Percentiles rank a stretch among this genome's conserved stretches.
Conservation (phyloP, 176 grass and related monocot genomes). For the Zizania latifolia region DNA sequence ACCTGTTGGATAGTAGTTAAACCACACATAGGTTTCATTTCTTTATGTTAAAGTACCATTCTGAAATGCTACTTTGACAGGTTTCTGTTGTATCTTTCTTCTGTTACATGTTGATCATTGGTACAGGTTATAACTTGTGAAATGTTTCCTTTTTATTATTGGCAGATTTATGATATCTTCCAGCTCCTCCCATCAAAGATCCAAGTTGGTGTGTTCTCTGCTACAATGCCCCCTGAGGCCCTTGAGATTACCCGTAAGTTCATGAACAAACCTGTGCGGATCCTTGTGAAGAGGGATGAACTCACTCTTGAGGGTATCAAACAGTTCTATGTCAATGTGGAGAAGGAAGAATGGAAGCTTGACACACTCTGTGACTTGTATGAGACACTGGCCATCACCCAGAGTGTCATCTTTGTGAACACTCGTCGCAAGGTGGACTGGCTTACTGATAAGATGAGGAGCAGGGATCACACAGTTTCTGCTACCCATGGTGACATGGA, state of each 20-base stretch:
- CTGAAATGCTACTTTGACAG: too few species aligned
- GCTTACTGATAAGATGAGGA: conserved; percentile 88
- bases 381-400: conserved; percentile 83
- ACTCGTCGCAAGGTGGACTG: conserved; percentile 94
- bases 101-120: not conserved
- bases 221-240: conserved; percentile 86
- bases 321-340: conserved; percentile 87
- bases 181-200: conserved; percentile 77
- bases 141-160: not conserved
- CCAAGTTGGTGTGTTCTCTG: conserved; percentile 89
- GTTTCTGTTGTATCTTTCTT: not conserved
- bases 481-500: conserved; percentile 95
- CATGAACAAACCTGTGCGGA: conserved; percentile 91
- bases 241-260: conserved; percentile 91
- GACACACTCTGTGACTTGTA: conserved; percentile 90
- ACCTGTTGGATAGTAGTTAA: not conserved
- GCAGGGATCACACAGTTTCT: conserved; percentile 81
- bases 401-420: conserved; percentile 91
- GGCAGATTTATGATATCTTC: conserved; percentile 95
- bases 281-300: conserved; percentile 97
- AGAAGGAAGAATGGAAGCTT: conserved; percentile 95
- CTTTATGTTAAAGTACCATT: not conserved
- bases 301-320: conserved; percentile 95
- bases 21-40: not conserved
- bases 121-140: not conserved